These are phyloP conservation scores for Incumbomyces delicatus DNA, from an alignment of 2,329 filamentous ascomycete genomes.

Conservation along the genomic window DNA sequence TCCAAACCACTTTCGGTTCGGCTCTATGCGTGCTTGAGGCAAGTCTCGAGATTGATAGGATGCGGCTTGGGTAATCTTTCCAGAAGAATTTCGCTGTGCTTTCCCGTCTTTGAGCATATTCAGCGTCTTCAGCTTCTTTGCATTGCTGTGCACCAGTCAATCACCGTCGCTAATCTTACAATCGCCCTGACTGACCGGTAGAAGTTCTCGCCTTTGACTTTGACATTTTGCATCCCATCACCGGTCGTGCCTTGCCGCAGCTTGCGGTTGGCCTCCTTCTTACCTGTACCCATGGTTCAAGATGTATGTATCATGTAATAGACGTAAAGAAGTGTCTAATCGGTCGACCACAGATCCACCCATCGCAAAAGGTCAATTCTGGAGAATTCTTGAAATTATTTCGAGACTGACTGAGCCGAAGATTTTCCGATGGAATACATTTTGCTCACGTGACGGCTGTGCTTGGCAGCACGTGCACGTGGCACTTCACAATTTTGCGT, in stretches of 20 bases:
- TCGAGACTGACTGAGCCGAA: no score
- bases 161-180: slow-evolving; percentile 8
- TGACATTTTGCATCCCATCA: slow-evolving; percentile 86
- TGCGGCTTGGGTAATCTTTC: slow-evolving; percentile 76
- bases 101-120: slow-evolving; percentile 88
- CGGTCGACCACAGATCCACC: no score
- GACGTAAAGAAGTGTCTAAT: no score
- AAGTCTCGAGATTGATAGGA: slow-evolving; percentile 73
- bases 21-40: slow-evolving; percentile 80
- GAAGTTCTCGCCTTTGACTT: slow-evolving; percentile 95
- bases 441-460: no score
- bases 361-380: no score
- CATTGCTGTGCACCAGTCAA: slow-evolving; percentile 37
- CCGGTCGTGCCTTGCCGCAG: slow-evolving; percentile 73
- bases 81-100: slow-evolving; percentile 68
- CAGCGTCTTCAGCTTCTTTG: slow-evolving; percentile 79
- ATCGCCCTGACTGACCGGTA: slow-evolving; percentile 57
- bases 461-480: no score
- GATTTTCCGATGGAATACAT: no score
- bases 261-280: slow-evolving; percentile 80
- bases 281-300: slow-evolving; percentile 66
- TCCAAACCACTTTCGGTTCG: slow-evolving; percentile 95
- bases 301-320: no score
- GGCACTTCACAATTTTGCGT: no score
- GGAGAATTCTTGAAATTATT: no score